phyloP scores from a whole-genome alignment of 768 basidiomycete genomes.

The Baorangia bicolor region DNA sequence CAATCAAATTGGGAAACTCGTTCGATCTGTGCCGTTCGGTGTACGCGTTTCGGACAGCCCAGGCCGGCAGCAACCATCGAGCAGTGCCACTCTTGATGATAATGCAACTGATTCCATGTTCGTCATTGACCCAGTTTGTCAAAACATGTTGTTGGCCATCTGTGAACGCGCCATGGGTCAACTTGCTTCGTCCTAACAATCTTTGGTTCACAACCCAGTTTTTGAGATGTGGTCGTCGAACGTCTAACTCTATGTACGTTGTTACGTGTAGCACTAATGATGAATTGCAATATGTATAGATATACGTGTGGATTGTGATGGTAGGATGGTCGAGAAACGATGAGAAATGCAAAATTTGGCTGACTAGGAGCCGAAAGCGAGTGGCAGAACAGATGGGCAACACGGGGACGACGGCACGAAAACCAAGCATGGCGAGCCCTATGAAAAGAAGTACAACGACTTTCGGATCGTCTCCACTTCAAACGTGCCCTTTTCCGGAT shows the following conservation, averaged over 20 bases:
- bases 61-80: background rate
- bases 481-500: slow-evolving; percentile 85
- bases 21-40: slow-evolving; percentile 5
- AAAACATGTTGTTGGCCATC: slow-evolving; percentile 28
- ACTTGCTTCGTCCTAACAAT: background rate
- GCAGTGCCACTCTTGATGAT: background rate
- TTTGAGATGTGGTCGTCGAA: background rate
- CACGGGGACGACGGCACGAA: background rate
- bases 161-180: slow-evolving; percentile 27
- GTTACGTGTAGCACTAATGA: slow-evolving; percentile 11
- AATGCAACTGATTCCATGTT: background rate
- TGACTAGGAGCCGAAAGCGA: background rate
- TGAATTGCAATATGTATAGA: slow-evolving; percentile 21
- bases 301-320: background rate
- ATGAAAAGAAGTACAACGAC: slow-evolving; percentile 94
- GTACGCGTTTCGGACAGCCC: background rate
- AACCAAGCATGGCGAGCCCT: slow-evolving; percentile 11
- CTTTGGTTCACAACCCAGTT: background rate
- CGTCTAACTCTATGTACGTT: slow-evolving; percentile 15
- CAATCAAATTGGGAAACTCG: slow-evolving; percentile 24
- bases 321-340: background rate
- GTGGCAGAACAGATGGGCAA: background rate
- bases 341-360: background rate
- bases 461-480: slow-evolving; percentile 78
- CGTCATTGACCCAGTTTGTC: slow-evolving; percentile 22